Conservation (phyloP, 2,329 filamentous ascomycete species). For the Epichloe coenophiala region DNA sequence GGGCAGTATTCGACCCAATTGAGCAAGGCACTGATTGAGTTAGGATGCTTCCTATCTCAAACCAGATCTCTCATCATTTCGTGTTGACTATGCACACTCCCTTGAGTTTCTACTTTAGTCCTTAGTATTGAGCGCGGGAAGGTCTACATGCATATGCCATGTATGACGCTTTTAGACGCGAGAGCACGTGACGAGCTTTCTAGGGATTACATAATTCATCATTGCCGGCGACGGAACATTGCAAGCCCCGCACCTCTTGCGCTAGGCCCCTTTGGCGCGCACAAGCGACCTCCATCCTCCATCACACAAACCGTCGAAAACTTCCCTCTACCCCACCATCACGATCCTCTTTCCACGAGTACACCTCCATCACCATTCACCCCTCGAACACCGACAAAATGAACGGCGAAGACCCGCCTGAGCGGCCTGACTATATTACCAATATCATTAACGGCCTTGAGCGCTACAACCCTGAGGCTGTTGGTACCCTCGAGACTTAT, state of each 20-base stretch:
- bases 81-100: background rate
- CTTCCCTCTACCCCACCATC: slow-evolving; percentile 29
- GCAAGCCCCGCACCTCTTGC: slow-evolving; percentile 13
- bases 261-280: slow-evolving; percentile 23
- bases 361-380: slow-evolving; percentile 11
- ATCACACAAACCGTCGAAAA: slow-evolving; percentile 28
- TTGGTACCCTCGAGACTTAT: slow-evolving; percentile 85
- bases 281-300: slow-evolving; percentile 21
- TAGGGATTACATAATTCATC: background rate
- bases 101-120: too few relatives aligned
- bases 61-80: background rate
- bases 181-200: slow-evolving; percentile 18
- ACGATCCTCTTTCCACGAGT: slow-evolving; percentile 19
- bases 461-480: slow-evolving; percentile 96
- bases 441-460: slow-evolving; percentile 93
- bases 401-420: slow-evolving; percentile 74
- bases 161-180: slow-evolving; percentile 20
- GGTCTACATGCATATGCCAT: background rate
- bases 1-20: too few relatives aligned
- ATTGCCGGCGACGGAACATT: slow-evolving; percentile 8
- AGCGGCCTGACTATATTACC: slow-evolving; percentile 85
- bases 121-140: background rate
- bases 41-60: background rate
- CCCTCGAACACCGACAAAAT: slow-evolving; percentile 28
- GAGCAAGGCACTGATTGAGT: too few relatives aligned